Evolutionary conservation across 305 asterid genomes (phyloP), one percentile per base, ranked within the genome.

Genomic region (Rubia peregrina): DNA sequence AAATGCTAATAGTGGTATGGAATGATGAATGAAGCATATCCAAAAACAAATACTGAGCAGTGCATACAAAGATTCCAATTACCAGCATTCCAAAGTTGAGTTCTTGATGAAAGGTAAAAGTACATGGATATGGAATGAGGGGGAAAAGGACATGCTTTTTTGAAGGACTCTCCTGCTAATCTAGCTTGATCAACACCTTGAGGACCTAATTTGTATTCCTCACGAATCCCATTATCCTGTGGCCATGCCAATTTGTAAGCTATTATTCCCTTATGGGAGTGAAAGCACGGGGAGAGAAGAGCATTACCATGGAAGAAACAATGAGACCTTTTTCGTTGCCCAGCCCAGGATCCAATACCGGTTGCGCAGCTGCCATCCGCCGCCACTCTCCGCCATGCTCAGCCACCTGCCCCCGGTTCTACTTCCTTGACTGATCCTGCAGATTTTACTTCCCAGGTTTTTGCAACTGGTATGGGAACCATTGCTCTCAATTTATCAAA

Each of bases 131-230:
- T 12, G 64, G 30, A 5, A 40, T 13, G 30, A n/a, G 67, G 10
- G n/a, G n/a, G n/a, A 44, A 42, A 73, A 73, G 16, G 48, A 33
- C 9, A 81, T 76, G 76, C 98, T 95, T 84, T 82, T 75, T 84
- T 86, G 81, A 89, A 89, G 40, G 84, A 81, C 64, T 88, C 84
- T 63, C 96, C 97, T 36, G 96, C 96, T 73, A 78, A 73, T 67
- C 86, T 87, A 73, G 96, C 98, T 82, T 94, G 98, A 53, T 77
- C 80, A 79, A 89, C 84, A 70, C 98, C 98, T 76, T 87, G 89
- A 48, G 90, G 65, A 74, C 93, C 92, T 83, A 94, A 80, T 78
- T 84, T 87, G 79, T 88, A 91, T 74, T 85, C 83, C 73, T 87
- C 95, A 36, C 84, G 96, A 24, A 77, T 74, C 71, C 98, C 98